phyloP scores from a whole-genome alignment of 371 early-diverging fungal genomes.

The Mortierella sp. region DNA sequence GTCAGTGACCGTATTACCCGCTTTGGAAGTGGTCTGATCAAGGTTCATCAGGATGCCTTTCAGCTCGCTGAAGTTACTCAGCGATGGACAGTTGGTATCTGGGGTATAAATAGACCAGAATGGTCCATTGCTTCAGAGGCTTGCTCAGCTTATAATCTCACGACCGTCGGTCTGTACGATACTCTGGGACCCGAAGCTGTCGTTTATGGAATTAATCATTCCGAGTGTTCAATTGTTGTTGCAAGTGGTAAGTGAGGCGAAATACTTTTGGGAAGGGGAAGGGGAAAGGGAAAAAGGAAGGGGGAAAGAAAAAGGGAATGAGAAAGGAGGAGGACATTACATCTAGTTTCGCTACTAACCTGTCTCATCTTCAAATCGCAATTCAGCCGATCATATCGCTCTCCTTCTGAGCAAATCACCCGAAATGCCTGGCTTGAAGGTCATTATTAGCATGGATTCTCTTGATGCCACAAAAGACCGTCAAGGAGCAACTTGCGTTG shows the following conservation, averaged over 20 bases:
- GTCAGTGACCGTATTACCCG: constrained; percentile 75
- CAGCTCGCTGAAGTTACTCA: constrained; percentile 22
- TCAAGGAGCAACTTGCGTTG: constrained; percentile 46
- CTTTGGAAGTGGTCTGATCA: constrained; percentile 74
- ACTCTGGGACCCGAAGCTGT: constrained; percentile 92
- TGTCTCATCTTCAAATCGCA: background rate
- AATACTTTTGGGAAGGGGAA: background rate
- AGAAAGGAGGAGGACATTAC: too few relatives aligned
- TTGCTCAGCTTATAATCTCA: constrained; percentile 64
- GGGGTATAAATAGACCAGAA: constrained; percentile 90
- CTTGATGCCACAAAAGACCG: constrained; percentile 56
- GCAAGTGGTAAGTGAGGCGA: constrained; percentile 57
- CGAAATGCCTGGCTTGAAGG: constrained; percentile 73
- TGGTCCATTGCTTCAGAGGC: constrained; percentile 91
- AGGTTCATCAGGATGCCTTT: constrained; percentile 58
- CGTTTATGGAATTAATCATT: constrained; percentile 74
- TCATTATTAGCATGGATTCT: constrained; percentile 83
- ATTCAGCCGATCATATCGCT: constrained; percentile 69
- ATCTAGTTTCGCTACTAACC: too few relatives aligned
- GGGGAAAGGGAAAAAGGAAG: background rate
- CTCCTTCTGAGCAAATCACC: constrained; percentile 66
- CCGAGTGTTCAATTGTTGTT: constrained; percentile 81
- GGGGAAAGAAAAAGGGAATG: background rate
- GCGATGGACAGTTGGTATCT: constrained; percentile 70
- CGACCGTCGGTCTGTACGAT: constrained; percentile 95